Conservation (phyloP, 805 yeast genomes). For the Starmerella geochares region DNA sequence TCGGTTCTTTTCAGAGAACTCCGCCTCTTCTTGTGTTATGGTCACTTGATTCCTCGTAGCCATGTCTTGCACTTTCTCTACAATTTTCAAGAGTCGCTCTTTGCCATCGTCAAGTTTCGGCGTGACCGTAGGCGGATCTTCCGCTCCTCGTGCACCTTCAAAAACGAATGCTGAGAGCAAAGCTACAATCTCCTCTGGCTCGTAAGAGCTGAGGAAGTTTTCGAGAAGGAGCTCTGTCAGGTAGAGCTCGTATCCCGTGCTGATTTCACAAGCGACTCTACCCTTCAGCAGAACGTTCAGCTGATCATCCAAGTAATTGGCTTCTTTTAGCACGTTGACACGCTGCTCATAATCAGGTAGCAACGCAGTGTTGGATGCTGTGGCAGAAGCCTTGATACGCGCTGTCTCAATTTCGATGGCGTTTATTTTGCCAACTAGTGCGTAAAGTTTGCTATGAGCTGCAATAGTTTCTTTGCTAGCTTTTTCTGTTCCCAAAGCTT, state of each 20-base stretch:
- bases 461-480: background rate
- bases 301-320: slow-evolving; percentile 68
- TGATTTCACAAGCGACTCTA: slow-evolving; percentile 38
- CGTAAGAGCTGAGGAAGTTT: slow-evolving; percentile 84
- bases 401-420: slow-evolving; percentile 8
- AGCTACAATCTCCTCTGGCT: slow-evolving; percentile 96
- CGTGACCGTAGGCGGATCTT: slow-evolving; percentile 56
- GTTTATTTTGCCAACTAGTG: background rate
- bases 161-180: slow-evolving; percentile 83
- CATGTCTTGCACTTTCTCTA: slow-evolving; percentile 49
- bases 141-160: slow-evolving; percentile 69
- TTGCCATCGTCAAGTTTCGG: slow-evolving; percentile 64
- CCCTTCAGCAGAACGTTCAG: slow-evolving; percentile 57
- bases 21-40: slow-evolving; percentile 73
- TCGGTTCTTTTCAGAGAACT: slow-evolving; percentile 70
- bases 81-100: slow-evolving; percentile 57
- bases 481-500: background rate
- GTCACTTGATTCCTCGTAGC: slow-evolving; percentile 61
- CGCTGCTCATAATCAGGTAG: slow-evolving; percentile 92
- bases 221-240: slow-evolving; percentile 83
- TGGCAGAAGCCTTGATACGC: slow-evolving; percentile 40
- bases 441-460: background rate
- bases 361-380: slow-evolving; percentile 80
- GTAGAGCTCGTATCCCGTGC: slow-evolving; percentile 84
- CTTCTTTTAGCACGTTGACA: slow-evolving; percentile 59